Base-by-base conservation (phyloP, 495 filamentous ascomycete species). In the Pseudoneurospora amorphoporcata region DNA sequence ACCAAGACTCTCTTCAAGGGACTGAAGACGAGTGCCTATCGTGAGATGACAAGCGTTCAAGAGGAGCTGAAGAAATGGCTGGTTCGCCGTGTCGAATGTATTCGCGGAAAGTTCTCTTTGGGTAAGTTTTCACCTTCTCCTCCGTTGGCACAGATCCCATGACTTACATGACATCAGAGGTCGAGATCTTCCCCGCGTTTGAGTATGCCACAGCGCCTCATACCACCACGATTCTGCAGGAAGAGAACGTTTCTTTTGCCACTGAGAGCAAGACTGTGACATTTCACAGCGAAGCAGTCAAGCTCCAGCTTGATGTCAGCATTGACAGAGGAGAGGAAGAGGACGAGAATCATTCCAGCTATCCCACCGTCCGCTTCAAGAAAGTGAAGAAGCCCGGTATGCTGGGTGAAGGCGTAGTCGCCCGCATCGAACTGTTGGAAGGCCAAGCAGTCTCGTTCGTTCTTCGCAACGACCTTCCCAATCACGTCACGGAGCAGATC, bases 181-280 rank as follows among this genome's bases (percentile, higher is more conserved):
- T 92, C 16, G 87, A 92, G 73, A 76, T 93, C 16, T 92, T 92
- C 71, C 90, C 91, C 6, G 89, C 90, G 23, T 92, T 92, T 74
- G 87, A 89, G 70, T 93, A 92, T 78, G 90, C 89, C 4, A 82
- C 80, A 32, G 89, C 87, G 43, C 39, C 79, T 7, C 90, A 92
- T 75, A 86, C 80, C 2, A 86, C 86, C 17, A 83, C 83, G 8
- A 80, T 89, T 38, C 73, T 86, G 6, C 77, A 82, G 58, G 78
- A 78, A 2, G 77, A 83, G 14, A 78, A 81, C 42, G 76, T 82
- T 16, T 53, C 78, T 10, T 72, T 74, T 41, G 79, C 76, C 5
- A 71, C 79, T n/a, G 76, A 83, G 68, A 88, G 87, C 75, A 89
- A 91, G 79, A 86, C 85, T 0, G 84, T 89, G 3, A 86, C 86